A percentile compares a stretch with the other conserved stretches of the same genome.
Conservation (phyloP, 2,329 filamentous ascomycete species). For the Phialocephala sp. region DNA sequence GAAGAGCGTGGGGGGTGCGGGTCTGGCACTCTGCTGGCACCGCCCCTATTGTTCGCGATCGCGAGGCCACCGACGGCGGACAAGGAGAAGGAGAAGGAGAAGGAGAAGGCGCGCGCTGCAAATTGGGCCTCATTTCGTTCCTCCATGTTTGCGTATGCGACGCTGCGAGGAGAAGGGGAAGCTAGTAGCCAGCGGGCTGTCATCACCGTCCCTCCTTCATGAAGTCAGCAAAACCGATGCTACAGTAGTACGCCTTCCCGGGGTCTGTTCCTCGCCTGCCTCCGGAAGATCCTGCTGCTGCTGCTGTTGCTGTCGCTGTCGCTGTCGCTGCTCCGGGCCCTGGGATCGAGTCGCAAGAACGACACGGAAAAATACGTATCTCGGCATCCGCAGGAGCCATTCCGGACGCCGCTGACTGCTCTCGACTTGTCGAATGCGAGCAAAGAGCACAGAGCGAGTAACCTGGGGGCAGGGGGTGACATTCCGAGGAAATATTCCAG, state of each 20-base stretch:
- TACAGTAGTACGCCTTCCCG: background rate
- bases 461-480: background rate
- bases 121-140: background rate
- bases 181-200: background rate
- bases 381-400: background rate
- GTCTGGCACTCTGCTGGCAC: too few relatives aligned
- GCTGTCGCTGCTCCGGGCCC: background rate
- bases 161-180: background rate
- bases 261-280: background rate
- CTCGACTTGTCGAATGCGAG: background rate
- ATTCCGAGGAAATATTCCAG: slow-evolving; percentile 21
- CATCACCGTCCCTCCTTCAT: background rate
- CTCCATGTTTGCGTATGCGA: background rate
- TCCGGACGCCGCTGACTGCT: background rate
- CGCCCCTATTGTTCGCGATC: background rate
- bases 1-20: background rate
- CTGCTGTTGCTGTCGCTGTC: too few relatives aligned
- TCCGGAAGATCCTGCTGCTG: too few relatives aligned
- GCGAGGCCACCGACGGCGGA: background rate
- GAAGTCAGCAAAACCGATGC: background rate
- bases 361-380: background rate
- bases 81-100: too few relatives aligned
- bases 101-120: background rate
- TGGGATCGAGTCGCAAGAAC: background rate
- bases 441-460: background rate